Evolutionary conservation across 2,329 filamentous ascomycete species (phyloP).

Genomic region (Xylaria sp.): DNA sequence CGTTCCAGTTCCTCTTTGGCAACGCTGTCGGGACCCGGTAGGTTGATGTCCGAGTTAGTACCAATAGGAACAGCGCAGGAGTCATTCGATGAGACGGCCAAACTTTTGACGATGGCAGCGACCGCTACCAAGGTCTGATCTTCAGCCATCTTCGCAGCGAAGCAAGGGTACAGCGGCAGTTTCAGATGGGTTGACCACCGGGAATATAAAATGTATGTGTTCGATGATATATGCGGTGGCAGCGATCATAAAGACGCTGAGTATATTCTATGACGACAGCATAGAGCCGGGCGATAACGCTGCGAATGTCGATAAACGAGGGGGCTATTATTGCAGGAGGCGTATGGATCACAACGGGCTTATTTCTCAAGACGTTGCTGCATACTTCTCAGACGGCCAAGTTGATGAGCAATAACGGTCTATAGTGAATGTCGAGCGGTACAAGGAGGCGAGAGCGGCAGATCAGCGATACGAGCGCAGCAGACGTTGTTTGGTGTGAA

Average conservation of each 20-base stretch:
- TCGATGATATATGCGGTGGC: slow-evolving; percentile 20
- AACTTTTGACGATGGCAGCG: slow-evolving; percentile 63
- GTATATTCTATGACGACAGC: slow-evolving; percentile 41
- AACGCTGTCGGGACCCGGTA: slow-evolving; percentile 80
- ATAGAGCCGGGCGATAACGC: slow-evolving; percentile 41
- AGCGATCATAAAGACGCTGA: slow-evolving; percentile 45
- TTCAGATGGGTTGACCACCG: not conserved
- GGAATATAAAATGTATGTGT: slow-evolving; percentile 10
- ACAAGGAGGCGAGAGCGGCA: not conserved
- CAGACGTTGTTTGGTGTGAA: slow-evolving; percentile 12
- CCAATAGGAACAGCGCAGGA: slow-evolving; percentile 55
- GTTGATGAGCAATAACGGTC: slow-evolving; percentile 14
- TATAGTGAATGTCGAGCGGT: slow-evolving; percentile 7
- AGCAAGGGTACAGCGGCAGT: slow-evolving; percentile 14
- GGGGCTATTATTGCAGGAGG: slow-evolving; percentile 22
- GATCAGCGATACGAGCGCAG: slow-evolving; percentile 4
- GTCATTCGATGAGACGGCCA: slow-evolving; percentile 59
- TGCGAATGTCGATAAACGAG: slow-evolving; percentile 28
- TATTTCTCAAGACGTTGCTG: slow-evolving; percentile 28
- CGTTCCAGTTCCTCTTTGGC: slow-evolving; percentile 84
- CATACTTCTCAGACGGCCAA: slow-evolving; percentile 26
- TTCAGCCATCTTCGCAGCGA: slow-evolving; percentile 59
- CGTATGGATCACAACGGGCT: slow-evolving; percentile 27
- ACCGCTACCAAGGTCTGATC: slow-evolving; percentile 66
- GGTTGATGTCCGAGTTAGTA: slow-evolving; percentile 65